These are phyloP conservation scores for Phaeomoniella chlamydospora DNA, from an alignment of 2,329 filamentous ascomycete genomes.

Conservation along the genomic window DNA sequence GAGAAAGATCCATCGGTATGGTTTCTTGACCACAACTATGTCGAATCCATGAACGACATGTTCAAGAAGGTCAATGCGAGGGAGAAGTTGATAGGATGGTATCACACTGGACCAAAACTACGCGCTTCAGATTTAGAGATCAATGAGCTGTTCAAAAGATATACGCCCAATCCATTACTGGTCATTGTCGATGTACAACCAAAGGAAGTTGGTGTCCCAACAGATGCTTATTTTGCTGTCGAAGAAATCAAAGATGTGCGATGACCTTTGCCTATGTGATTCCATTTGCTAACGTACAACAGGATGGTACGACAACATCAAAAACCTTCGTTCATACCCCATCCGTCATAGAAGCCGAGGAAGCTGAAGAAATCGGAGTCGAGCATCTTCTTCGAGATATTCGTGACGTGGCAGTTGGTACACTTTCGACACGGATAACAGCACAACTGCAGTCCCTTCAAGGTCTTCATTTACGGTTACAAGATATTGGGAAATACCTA, in stretches of 20 bases:
- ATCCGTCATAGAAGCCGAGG: conserved; percentile 95
- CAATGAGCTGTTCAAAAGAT: conserved; percentile 99
- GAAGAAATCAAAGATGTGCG: conserved; percentile 98
- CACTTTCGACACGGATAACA: conserved; percentile 88
- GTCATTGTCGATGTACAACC: conserved; percentile 98
- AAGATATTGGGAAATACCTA: conserved; percentile 89
- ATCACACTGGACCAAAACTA: conserved; percentile 94
- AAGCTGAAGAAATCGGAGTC: conserved; percentile 97
- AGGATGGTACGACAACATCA: conserved; percentile 94
- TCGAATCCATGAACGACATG: conserved; percentile 99
- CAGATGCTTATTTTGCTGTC: conserved; percentile 96
- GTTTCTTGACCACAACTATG: conserved; percentile 99
- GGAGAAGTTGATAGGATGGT: conserved; percentile 99
- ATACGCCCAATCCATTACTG: conserved; percentile 87
- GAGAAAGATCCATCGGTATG: conserved; percentile 97
- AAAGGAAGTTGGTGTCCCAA: conserved; percentile 93
- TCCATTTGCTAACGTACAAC: conserved; percentile 1
- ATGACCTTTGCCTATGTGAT: conserved; percentile 8
- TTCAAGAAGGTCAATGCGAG: conserved; percentile 99
- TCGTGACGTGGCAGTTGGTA: conserved; percentile 92
- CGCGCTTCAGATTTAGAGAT: conserved; percentile 94
- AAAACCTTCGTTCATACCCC: conserved; percentile 98
- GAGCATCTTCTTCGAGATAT: conserved; percentile 97
- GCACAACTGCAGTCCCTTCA: conserved; percentile 96
- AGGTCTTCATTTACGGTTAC: conserved; percentile 82